Base-by-base conservation (phyloP, 1,284 basidiomycete species). In the Papiliotrema laurentii region DNA sequence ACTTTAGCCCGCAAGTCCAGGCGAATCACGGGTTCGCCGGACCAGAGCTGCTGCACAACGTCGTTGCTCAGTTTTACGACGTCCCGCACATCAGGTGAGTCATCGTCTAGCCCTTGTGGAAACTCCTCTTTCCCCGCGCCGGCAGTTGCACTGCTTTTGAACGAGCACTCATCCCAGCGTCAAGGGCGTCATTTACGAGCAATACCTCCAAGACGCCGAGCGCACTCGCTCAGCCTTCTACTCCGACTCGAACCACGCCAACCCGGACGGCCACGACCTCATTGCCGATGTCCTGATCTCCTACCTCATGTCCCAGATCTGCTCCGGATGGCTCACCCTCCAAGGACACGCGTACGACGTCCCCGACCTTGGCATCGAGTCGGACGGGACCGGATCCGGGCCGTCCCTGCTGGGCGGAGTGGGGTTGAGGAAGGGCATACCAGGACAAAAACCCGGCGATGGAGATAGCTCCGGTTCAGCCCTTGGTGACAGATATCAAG, bases 1-100 rank as follows among this genome's bases (percentile, higher is more conserved):
- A 96, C 74, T 96, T 96, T 68, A 83, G 82, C 43, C 86, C 90
- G 0, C 89, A 97, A 64, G 68, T 86, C 2, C 85, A 90, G 59
- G 76, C 80, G 43, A 75, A 80, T 31, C 78, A 88, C 61, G 90
- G 90, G 2, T 93, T 87, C 63, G 82, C 82, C 4, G 90, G 92
- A 2, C 86, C 89, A 2, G 91, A 94, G 65, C 81, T 89, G 60
- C 83, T 83, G 76, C 92, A 97, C 70, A 84, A 80, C 56, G 76
- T 86, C 43, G 89, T 96, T 1, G 88, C 92, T 0, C 89, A 93
- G 66, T 96, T 89, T 74, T 97, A 97, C 74, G 92, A 97, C 66
- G 82, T 96, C 28, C 90, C 92, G 0, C 88, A 96, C 68, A 77
- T 97, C 64, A 83, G 80, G 83, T 82, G 28, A 41, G 75, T 59